Base-by-base conservation (phyloP, 495 filamentous ascomycete genomes). In the Xylaria nigripes region DNA sequence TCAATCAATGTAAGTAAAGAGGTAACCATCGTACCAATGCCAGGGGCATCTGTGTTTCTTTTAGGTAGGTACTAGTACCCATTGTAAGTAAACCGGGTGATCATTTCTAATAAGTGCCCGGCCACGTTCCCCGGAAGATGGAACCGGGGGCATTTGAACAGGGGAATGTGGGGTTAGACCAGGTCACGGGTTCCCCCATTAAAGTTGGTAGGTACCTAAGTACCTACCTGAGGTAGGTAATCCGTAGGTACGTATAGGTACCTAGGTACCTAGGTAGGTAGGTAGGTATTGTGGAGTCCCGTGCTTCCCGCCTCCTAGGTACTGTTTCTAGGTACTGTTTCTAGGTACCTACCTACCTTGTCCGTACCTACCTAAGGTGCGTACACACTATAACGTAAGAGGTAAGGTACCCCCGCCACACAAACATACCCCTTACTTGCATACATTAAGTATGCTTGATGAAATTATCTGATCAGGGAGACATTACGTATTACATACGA, bases 31-130 rank as follows among this genome's bases (percentile, higher is more conserved):
- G 25, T 29, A 29, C 25, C 25, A 9, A 12, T 6, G 15, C 13
- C 16, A 32, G n/a, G 22, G n/a, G 45, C 13, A 50, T 34, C 18
- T 24, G 2, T 21, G 32, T 41, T 23, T 21, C 24, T 55, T 42
- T n/a, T n/a, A n/a, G n/a, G n/a, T n/a, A n/a, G n/a, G n/a, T n/a
- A n/a, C n/a, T n/a, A n/a, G n/a, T n/a, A n/a, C n/a, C 38, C 46
- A 45, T 38, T 22, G 18, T 48, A 16, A 9, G 19, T 32, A 41
- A 49, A 40, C 36, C 32, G 25, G 53, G 45, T 22, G 53, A 55
- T 55, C 53, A 55, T 48, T 55, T 42, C 38, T 43, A 40, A 45
- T 29, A 45, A 49, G 0, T 55, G 46, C 42, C 53, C 53, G 53
- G 53, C 38, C 46, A 44, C 25, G 53, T 50, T 55, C 53, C 53